These are phyloP conservation scores for Seiridium cupressi DNA, from an alignment of 2,329 filamentous ascomycete species.

Conservation along the genomic window DNA sequence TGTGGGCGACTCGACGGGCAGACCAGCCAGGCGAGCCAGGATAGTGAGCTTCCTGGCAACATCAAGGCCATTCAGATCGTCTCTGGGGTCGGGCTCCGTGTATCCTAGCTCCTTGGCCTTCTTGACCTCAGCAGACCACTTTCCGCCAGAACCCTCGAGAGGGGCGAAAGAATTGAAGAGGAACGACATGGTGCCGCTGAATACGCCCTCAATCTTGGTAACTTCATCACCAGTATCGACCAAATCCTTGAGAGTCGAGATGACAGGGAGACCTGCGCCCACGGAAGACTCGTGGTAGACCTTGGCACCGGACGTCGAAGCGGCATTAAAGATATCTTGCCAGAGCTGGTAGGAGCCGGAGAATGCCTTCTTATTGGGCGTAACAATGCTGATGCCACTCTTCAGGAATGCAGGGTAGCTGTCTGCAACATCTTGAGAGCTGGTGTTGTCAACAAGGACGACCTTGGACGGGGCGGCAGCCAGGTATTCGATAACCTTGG, in stretches of 20 bases:
- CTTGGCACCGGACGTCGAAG: conserved; percentile 69
- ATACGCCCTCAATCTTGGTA: conserved; percentile 91
- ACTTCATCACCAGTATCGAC: conserved; percentile 91
- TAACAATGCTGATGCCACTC: conserved; percentile 85
- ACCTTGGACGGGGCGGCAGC: conserved; percentile 73
- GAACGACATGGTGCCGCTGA: conserved; percentile 97
- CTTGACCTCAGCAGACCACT: conserved; percentile 88
- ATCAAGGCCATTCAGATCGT: conserved; percentile 84
- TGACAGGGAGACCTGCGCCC: conserved; percentile 87
- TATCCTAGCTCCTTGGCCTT: conserved; percentile 93
- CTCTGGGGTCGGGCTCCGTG: conserved; percentile 83
- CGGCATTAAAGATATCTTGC: conserved; percentile 80
- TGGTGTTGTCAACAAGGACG: conserved; percentile 93
- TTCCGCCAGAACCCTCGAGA: conserved; percentile 68
- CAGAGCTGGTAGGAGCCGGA: conserved; percentile 78
- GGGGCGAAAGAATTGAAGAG: conserved; percentile 97
- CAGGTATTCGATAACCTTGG: conserved; percentile 76
- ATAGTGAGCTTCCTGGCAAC: conserved; percentile 97
- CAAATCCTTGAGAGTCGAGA: conserved; percentile 92
- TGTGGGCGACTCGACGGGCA: conserved; percentile 79
- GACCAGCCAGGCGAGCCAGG: conserved; percentile 78
- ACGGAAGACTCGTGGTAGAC: conserved; percentile 96
- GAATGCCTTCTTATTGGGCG: conserved; percentile 98
- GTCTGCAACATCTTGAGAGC: conserved; percentile 80
- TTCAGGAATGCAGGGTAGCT: conserved; percentile 79